Evolutionary conservation across 129 eudicot genomes (phyloP).

Genomic region (Cynara cardunculus): DNA sequence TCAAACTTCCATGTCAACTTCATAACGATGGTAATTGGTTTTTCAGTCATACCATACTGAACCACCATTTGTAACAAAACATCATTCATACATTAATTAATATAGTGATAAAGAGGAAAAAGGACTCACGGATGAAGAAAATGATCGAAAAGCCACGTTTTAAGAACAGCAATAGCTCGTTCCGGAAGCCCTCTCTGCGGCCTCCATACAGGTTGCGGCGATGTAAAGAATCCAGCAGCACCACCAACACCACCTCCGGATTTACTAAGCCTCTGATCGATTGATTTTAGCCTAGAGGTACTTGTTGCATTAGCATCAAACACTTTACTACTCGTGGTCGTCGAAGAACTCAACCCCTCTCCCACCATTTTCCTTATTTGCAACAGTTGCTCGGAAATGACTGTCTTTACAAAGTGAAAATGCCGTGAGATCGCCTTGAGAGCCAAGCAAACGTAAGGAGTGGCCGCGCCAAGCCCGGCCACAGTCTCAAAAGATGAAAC

Average conservation of each 20-base stretch:
- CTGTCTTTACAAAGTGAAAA: constrained; percentile 60
- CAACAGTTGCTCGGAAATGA: constrained; percentile 58
- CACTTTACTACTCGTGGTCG: constrained; percentile 31
- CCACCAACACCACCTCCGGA: constrained; percentile 26
- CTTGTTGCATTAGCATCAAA: constrained; percentile 34
- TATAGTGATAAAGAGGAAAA: not conserved
- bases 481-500: constrained; percentile 74
- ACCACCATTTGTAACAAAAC: no score
- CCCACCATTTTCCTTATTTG: constrained; percentile 36
- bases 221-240: constrained; percentile 32
- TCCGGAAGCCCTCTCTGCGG: constrained; percentile 96
- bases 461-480: constrained; percentile 70
- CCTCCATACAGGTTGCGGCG: constrained; percentile 76
- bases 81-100: not conserved
- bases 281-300: constrained; percentile 34
- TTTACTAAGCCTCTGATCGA: constrained; percentile 35
- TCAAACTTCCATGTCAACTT: constrained; percentile 1
- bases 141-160: constrained; percentile 93
- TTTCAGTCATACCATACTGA: not conserved
- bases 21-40: not conserved
- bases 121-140: constrained; percentile 82
- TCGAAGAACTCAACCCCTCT: constrained; percentile 49
- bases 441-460: constrained; percentile 68
- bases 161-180: constrained; percentile 73
- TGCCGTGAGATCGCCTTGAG: constrained; percentile 63